A percentile compares a stretch with the other conserved stretches of the same genome.
phyloP scores from a whole-genome alignment of 1,284 basidiomycete genomes.

The Malassezia equina region DNA sequence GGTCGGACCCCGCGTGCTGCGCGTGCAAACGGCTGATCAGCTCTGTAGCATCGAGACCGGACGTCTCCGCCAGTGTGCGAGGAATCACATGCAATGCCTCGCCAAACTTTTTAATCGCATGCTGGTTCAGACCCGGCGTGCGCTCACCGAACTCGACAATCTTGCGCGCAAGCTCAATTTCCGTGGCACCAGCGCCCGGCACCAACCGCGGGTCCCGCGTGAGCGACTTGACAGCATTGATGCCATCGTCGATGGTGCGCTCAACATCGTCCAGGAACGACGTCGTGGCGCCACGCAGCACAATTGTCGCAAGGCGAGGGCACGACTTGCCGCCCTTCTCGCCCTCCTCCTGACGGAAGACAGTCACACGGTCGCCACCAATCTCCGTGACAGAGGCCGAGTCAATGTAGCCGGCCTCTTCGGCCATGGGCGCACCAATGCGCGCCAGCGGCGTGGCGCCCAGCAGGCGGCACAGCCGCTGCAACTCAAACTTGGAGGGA shows the following conservation, averaged over 20 bases:
- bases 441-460: conserved; percentile 92
- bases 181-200: conserved; percentile 85
- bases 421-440: conserved; percentile 85
- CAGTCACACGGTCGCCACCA: conserved; percentile 93
- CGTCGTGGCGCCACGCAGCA: conserved; percentile 67
- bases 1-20: conserved; percentile 60
- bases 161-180: conserved; percentile 76
- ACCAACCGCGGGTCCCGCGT: conserved; percentile 82
- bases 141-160: conserved; percentile 78
- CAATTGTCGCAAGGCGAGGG: conserved; percentile 44
- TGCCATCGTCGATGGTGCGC: conserved; percentile 90
- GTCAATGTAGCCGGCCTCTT: conserved; percentile 90
- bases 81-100: conserved; percentile 85
- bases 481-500: conserved; percentile 93
- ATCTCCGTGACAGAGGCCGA: conserved; percentile 91
- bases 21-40: conserved; percentile 78
- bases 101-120: conserved; percentile 83
- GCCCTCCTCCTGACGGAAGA: conserved; percentile 65
- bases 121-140: conserved; percentile 82
- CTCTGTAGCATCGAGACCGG: conserved; percentile 86
- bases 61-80: conserved; percentile 87
- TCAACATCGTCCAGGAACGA: conserved; percentile 92
- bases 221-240: conserved; percentile 88
- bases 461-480: conserved; percentile 83
- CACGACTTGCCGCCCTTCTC: conserved; percentile 41